These are phyloP conservation scores for Lodderomyces parapsilosis DNA, from an alignment of 1,139 yeast species.

Conservation along the genomic window DNA sequence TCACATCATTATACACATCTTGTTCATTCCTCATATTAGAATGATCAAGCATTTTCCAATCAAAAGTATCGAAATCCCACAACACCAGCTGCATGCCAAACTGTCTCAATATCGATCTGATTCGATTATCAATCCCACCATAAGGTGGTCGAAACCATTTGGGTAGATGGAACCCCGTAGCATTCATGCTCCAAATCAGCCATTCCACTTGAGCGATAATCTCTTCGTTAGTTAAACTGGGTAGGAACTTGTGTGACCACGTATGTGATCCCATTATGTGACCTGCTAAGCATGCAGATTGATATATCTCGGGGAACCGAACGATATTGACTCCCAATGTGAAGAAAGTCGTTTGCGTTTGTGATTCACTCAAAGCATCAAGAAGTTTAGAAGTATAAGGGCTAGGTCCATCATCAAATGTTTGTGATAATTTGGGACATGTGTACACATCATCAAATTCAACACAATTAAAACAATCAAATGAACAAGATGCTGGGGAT, in stretches of 20 bases:
- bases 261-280: conserved; percentile 89
- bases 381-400: conserved; percentile 63
- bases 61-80: conserved; percentile 92
- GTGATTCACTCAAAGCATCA: conserved; percentile 35
- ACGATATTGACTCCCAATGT: conserved; percentile 82
- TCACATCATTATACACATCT: conserved; percentile 56
- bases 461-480: conserved; percentile 82
- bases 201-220: conserved; percentile 88
- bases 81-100: conserved; percentile 86
- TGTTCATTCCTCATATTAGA: conserved; percentile 36
- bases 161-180: conserved; percentile 86
- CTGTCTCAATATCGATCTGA: conserved; percentile 73
- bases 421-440: conserved; percentile 74
- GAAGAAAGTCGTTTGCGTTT: conserved; percentile 67
- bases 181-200: conserved; percentile 98
- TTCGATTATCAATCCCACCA: conserved; percentile 88
- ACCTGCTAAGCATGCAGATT: conserved; percentile 54
- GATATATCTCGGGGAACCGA: conserved; percentile 71
- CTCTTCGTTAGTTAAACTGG: conserved; percentile 72
- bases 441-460: conserved; percentile 75
- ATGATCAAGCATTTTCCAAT: conserved; percentile 69
- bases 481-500: conserved; percentile 60
- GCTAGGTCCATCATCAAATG: conserved; percentile 95
- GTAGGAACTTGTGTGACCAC: conserved; percentile 88
- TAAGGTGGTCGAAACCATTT: conserved; percentile 96